Conservation (phyloP, 305 asterid genomes). For the Fraxinus dipetala region DNA sequence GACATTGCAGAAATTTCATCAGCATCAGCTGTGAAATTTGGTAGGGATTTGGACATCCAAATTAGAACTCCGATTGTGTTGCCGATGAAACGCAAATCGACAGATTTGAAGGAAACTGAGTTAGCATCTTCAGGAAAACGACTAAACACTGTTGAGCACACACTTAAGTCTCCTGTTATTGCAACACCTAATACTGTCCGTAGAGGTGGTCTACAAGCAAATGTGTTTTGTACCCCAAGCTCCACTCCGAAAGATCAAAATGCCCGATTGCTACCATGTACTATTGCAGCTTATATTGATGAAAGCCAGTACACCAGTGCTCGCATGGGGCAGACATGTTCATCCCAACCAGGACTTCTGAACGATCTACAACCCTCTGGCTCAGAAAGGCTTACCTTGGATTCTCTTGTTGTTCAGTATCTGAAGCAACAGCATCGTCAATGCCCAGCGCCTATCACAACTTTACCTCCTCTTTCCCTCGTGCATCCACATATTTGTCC, state of each 20-base stretch:
- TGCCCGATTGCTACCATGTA: conserved; percentile 37
- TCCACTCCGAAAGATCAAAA: conserved; percentile 48
- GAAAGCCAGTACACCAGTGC: conserved; percentile 39
- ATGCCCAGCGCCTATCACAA: conserved; percentile 96
- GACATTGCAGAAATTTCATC: conserved; percentile 56
- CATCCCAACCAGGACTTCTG: conserved; percentile 52
- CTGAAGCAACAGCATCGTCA: conserved; percentile 98
- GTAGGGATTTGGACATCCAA: conserved; percentile 50
- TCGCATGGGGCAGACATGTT: conserved; percentile 33
- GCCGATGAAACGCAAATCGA: conserved; percentile 79
- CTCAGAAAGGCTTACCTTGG: conserved; percentile 60
- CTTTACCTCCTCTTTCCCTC: conserved; percentile 95
- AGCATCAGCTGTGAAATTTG: conserved; percentile 40
- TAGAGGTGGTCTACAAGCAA: conserved; percentile 48
- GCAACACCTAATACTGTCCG: conserved; percentile 51
- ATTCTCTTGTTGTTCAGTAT: conserved; percentile 87
- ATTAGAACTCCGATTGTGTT: conserved; percentile 70
- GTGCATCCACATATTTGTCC: conserved; percentile 96
- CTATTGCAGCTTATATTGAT: conserved; percentile 43
- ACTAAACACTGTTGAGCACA: conserved; percentile 61
- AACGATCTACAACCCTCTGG: conserved; percentile 60
- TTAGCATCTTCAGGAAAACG: conserved; percentile 56
- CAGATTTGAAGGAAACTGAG: conserved; percentile 61
- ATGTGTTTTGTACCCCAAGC: conserved; percentile 42
- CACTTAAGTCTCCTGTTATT: conserved; percentile 54